phyloP scores from a whole-genome alignment of 768 basidiomycete species.

The Pleurotus ostreatus region DNA sequence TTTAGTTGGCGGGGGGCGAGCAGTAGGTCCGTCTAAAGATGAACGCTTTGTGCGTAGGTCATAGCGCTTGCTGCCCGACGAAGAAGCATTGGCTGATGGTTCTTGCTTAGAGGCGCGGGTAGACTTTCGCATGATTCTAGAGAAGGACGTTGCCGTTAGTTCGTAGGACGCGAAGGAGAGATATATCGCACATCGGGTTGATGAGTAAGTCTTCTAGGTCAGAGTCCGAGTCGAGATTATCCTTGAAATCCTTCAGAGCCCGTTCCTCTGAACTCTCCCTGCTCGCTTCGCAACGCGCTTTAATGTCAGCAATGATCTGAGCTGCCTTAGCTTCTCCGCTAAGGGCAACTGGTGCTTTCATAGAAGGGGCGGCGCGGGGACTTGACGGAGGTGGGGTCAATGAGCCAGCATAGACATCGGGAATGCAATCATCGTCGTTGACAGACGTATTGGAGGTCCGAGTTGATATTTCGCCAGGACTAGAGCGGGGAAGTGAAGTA shows the following conservation, averaged over 20 bases:
- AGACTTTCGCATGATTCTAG: neutral
- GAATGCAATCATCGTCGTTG: neutral
- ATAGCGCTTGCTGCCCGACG: neutral
- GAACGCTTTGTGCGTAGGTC: neutral
- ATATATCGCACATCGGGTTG: neutral
- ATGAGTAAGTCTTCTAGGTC: slow-evolving; percentile 29
- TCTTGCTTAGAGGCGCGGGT: neutral
- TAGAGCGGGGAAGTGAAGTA: neutral
- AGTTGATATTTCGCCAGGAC: neutral
- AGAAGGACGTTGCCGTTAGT: neutral
- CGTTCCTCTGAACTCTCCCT: slow-evolving; percentile 36
- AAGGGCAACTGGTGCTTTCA: slow-evolving; percentile 25
- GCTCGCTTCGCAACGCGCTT: slow-evolving; percentile 25
- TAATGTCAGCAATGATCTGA: slow-evolving; percentile 60
- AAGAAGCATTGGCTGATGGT: neutral
- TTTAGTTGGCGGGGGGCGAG: slow-evolving; percentile 7
- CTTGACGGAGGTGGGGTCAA: slow-evolving; percentile 1
- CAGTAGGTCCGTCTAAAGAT: neutral
- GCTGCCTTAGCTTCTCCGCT: slow-evolving; percentile 44
- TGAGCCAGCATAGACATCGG: neutral
- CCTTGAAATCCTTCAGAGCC: slow-evolving; percentile 30
- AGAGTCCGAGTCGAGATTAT: slow-evolving; percentile 43
- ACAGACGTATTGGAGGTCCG: neutral
- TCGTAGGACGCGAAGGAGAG: neutral
- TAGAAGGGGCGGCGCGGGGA: neutral